Conservation (phyloP, 495 filamentous ascomycete genomes). For the Aspergillus panamensis region DNA sequence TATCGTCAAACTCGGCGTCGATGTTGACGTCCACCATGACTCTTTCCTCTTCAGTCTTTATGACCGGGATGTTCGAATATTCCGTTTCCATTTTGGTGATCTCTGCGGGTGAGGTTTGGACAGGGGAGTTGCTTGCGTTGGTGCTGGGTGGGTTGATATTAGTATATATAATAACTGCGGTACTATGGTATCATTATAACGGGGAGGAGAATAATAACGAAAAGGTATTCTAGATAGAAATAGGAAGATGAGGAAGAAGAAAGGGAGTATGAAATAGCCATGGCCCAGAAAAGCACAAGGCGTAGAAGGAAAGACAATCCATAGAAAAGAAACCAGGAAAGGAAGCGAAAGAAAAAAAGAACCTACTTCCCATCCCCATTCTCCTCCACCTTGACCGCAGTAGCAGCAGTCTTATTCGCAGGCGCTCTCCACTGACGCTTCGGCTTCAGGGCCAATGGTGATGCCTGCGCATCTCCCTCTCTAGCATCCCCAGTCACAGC, state of each 20-base stretch:
- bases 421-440: conserved; percentile 26
- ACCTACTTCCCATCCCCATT: conserved; percentile 15
- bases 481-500: not conserved
- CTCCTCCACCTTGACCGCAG: conserved; percentile 8
- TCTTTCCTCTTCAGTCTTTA: not conserved
- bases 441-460: conserved; percentile 12
- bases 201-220: not conserved
- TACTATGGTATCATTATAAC: not conserved
- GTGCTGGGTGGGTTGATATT: not conserved
- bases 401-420: conserved; percentile 8
- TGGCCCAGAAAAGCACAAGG: not conserved
- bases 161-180: not conserved
- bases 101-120: conserved; percentile 5
- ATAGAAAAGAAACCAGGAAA: too few relatives aligned
- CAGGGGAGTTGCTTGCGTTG: not conserved
- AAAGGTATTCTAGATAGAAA: not conserved
- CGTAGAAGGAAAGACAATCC: too few relatives aligned
- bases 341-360: too few relatives aligned
- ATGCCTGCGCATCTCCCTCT: conserved; percentile 1
- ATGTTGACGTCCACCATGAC: conserved; percentile 5
- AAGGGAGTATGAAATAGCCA: not conserved
- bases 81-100: not conserved
- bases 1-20: conserved; percentile 10
- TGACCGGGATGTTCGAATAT: not conserved
- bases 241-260: not conserved